Evolutionary conservation across 331 rosid genomes (phyloP).

Genomic region (Telfairia occidentalis): DNA sequence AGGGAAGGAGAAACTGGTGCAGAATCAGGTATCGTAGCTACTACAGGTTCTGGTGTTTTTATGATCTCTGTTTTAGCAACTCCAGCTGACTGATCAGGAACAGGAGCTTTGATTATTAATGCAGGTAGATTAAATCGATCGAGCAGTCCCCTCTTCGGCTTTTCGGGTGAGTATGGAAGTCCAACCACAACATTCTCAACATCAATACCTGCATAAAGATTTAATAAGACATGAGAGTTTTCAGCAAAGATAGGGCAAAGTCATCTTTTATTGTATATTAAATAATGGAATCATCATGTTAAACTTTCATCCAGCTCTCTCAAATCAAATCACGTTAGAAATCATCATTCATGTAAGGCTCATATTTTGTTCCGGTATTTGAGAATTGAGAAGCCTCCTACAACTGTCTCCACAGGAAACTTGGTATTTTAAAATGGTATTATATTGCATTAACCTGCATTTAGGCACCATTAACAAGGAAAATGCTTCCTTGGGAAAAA

Average conservation of each 20-base stretch:
- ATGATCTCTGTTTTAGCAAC: constrained; percentile 8
- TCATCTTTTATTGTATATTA: background rate
- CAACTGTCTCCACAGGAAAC: background rate
- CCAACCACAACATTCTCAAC: constrained; percentile 4
- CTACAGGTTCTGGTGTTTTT: constrained; percentile 2
- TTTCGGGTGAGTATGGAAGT: constrained; percentile 12
- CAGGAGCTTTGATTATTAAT: background rate
- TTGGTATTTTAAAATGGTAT: background rate
- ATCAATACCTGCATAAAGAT: background rate
- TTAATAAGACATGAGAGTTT: background rate
- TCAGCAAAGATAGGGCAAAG: background rate
- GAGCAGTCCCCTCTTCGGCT: constrained; percentile 5
- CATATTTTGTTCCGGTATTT: background rate
- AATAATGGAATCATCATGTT: background rate
- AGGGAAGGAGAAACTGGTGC: background rate
- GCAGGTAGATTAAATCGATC: constrained; percentile 5
- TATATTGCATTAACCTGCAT: background rate
- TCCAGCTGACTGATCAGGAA: constrained; percentile 11
- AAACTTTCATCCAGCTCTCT: background rate
- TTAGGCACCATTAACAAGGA: background rate
- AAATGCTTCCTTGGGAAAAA: too few species aligned
- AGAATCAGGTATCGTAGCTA: background rate
- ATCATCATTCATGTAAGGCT: background rate
- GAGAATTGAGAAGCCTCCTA: background rate
- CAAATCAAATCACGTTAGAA: background rate